These are phyloP conservation scores for Oryza australiensis DNA, from an alignment of 176 grass and related monocot genomes.

Conservation along the genomic window DNA sequence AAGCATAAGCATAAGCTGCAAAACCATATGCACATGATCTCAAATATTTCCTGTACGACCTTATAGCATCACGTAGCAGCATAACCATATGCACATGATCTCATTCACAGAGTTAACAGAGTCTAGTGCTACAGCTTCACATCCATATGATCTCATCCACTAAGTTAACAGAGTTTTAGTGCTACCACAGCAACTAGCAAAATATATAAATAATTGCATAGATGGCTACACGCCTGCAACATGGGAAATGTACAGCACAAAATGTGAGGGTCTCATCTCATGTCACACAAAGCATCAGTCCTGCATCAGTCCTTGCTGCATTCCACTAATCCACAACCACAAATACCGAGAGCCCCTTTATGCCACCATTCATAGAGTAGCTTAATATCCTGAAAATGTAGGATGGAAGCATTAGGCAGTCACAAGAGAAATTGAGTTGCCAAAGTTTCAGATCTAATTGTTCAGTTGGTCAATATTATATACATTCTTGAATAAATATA, in stretches of 20 bases:
- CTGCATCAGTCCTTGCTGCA: neutral
- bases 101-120: neutral
- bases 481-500: neutral
- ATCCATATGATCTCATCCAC: neutral
- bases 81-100: neutral
- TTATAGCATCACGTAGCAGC: neutral
- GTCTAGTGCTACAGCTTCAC: neutral
- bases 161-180: neutral
- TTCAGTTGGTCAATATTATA: neutral
- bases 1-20: too few species aligned
- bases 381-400: slow-evolving; percentile 30
- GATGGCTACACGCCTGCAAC: neutral
- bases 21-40: too few species aligned
- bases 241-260: neutral
- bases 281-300: neutral
- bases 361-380: neutral
- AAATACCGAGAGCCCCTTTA: neutral
- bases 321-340: neutral
- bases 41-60: too few species aligned
- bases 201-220: neutral
- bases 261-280: neutral
- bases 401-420: neutral
- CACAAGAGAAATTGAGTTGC: neutral
- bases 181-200: neutral
- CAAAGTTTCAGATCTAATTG: neutral